Evolutionary conservation across 441 rosid species (phyloP), one percentile per base, ranked within the genome.

Genomic region (Macaranga tanarius): DNA sequence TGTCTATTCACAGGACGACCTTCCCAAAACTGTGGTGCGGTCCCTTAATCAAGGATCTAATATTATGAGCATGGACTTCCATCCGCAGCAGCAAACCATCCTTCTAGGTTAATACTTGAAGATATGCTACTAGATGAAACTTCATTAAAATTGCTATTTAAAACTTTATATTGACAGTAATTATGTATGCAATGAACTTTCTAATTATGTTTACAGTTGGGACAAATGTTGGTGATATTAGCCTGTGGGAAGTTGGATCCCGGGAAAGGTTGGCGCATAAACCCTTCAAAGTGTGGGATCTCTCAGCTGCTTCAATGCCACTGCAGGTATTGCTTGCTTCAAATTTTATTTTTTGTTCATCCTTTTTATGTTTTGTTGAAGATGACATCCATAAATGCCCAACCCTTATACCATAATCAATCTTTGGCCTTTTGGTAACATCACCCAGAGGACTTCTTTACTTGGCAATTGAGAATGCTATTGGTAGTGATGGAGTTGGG

Each of bases 1-100:
- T 75, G 42, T 80, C 25, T 87, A 79, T 80, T 86, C 91, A 57
- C 84, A 84, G 5, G 91, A 90, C 73, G 96, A 92, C 78, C 87
- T 92, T 73, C 97, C 92, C 59, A 90, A 86, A 85, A 83, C 75
- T 70, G 89, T 86, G 47, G 69, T 81, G 25, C 68, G 73, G 76
- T 75, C 72, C 70, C 74, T 92, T 71, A 87, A 70, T 75, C 92
- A 92, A 83, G 89, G 92, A 60, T 89, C 97, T 69, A 76, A 87
- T 64, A 84, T 90, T 44, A 92, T 79, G 86, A 90, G 92, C 86
- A 89, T 92, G 96, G 96, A 90, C 77, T 92, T 90, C 76, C 94
- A 92, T 84, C 97, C 96, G 1, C 76, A 86, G 71, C 92, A 89
- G 63, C 96, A 89, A 76, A 88, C 85, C 76, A 78, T 92, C 52